A percentile compares a stretch with the other conserved stretches of the same genome.
Evolutionary conservation across 1,284 basidiomycete species (phyloP).

Genomic region (Ustilago hordei): DNA sequence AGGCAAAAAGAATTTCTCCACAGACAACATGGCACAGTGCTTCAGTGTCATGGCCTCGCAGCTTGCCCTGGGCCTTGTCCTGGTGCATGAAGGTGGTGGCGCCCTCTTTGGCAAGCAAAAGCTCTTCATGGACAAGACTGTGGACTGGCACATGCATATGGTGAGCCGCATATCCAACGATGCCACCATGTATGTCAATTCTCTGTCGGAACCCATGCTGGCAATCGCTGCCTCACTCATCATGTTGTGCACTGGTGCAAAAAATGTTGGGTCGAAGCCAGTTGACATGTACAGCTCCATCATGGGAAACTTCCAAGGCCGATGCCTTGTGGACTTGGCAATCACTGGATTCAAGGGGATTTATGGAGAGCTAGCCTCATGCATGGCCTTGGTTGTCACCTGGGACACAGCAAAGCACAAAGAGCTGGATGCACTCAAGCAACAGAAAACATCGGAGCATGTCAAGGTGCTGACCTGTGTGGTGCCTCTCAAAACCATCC

Average conservation of each 20-base stretch:
- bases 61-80: constrained; percentile 9
- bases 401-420: constrained; percentile 22
- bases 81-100: neutral
- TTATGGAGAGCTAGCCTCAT: constrained; percentile 15
- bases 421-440: neutral
- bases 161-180: neutral
- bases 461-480: neutral
- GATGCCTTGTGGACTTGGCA: neutral
- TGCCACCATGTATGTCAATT: neutral
- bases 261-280: neutral
- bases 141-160: constrained; percentile 23
- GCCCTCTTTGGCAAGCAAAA: neutral
- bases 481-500: constrained; percentile 6
- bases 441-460: neutral
- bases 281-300: constrained; percentile 1
- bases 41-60: constrained; percentile 17
- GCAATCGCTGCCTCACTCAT: constrained; percentile 13
- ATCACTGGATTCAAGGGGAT: constrained; percentile 6
- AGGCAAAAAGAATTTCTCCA: neutral
- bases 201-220: constrained; percentile 12
- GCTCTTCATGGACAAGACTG: neutral
- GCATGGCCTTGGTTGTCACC: constrained; percentile 9
- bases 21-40: neutral
- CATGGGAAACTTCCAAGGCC: constrained; percentile 2
- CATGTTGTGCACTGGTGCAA: constrained; percentile 13